These are phyloP conservation scores for Backusella sp. DNA, from an alignment of 192 early-diverging fungal genomes.

Conservation along the genomic window DNA sequence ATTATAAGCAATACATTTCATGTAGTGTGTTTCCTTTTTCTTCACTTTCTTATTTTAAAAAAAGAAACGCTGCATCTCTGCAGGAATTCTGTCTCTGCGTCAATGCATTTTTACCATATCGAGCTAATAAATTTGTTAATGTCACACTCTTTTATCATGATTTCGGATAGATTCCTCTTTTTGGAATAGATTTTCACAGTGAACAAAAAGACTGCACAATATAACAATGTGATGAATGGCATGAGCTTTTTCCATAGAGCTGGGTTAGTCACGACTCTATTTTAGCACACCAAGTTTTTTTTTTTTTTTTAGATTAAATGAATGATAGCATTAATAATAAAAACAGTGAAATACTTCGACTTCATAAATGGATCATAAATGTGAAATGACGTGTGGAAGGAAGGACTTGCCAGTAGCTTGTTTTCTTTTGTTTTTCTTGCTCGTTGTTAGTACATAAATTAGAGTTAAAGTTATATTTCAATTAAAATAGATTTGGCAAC, in stretches of 20 bases:
- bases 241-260: not conserved
- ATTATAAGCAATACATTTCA: not conserved
- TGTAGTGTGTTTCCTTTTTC: not conserved
- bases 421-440: not conserved
- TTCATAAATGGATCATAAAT: too few species aligned
- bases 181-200: not conserved
- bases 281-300: not conserved
- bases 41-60: not conserved
- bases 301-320: too few species aligned
- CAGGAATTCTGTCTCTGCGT: not conserved
- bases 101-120: not conserved
- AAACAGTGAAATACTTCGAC: too few species aligned
- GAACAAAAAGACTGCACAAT: not conserved
- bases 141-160: not conserved
- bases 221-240: not conserved
- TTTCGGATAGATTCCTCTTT: not conserved
- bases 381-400: too few species aligned
- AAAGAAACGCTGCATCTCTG: not conserved
- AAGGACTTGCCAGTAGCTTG: not conserved
- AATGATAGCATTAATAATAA: too few species aligned
- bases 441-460: not conserved
- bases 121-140: not conserved
- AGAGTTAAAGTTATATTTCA: not conserved
- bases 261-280: not conserved
- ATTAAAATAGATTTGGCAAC: not conserved